phyloP scores from a whole-genome alignment of 192 early-diverging fungal species.

The Coemansia reversa region DNA sequence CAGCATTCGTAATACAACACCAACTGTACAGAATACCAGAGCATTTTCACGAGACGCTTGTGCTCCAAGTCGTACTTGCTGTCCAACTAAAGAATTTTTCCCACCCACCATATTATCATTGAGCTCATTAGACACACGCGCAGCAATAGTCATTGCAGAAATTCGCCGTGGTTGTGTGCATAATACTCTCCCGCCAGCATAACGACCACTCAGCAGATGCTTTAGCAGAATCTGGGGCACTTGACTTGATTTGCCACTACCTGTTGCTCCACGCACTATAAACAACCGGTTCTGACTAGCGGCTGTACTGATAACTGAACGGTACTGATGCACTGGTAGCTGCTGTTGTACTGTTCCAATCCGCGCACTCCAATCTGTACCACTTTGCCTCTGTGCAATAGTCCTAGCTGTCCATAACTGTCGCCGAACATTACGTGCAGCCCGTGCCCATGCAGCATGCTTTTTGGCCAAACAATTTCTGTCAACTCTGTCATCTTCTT shows the following conservation, averaged over 20 bases:
- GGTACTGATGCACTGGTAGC: slow-evolving; percentile 22
- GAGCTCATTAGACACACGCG: slow-evolving; percentile 61
- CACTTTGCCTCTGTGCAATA: not conserved
- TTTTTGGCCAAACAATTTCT: not conserved
- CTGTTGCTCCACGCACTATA: slow-evolving; percentile 45
- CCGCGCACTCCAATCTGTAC: not conserved
- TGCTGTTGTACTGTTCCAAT: slow-evolving; percentile 9
- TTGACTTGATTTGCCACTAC: slow-evolving; percentile 64
- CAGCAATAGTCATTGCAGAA: slow-evolving; percentile 61
- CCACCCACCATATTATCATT: slow-evolving; percentile 30
- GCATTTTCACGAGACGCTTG: slow-evolving; percentile 56
- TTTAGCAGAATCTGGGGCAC: slow-evolving; percentile 81
- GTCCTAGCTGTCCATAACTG: slow-evolving; percentile 8
- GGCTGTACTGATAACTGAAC: slow-evolving; percentile 1
- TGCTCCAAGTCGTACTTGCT: slow-evolving; percentile 63
- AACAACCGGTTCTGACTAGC: slow-evolving; percentile 16
- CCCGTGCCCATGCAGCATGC: not conserved
- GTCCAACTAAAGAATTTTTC: slow-evolving; percentile 43
- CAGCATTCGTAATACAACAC: slow-evolving; percentile 60
- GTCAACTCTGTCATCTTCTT: not conserved
- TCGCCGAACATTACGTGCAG: not conserved
- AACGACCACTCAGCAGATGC: slow-evolving; percentile 56
- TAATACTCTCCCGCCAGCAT: slow-evolving; percentile 57
- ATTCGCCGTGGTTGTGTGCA: slow-evolving; percentile 91
- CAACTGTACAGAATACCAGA: slow-evolving; percentile 63